These are phyloP conservation scores for Suhomyces sp. DNA, from an alignment of 805 yeast species.

Conservation along the genomic window DNA sequence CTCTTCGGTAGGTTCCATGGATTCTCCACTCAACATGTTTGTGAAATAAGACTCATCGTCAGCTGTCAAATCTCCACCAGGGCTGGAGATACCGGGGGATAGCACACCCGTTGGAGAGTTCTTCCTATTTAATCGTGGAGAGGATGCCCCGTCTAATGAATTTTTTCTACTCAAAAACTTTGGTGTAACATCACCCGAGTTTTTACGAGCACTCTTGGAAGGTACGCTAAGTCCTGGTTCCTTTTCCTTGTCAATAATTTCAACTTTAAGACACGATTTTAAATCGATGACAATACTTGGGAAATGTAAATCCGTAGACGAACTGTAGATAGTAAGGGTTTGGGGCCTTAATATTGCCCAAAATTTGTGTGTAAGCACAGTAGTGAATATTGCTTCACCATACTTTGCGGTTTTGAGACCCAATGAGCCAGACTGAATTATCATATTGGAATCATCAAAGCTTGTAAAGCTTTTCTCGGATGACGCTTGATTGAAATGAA, in stretches of 20 bases:
- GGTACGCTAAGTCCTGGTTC: not conserved
- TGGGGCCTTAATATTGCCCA: conserved; percentile 81
- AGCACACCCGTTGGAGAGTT: conserved; percentile 2
- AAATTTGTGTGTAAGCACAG: conserved; percentile 48
- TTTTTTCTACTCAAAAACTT: not conserved
- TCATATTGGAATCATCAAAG: conserved; percentile 24
- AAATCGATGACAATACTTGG: conserved; percentile 77
- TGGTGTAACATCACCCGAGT: conserved; percentile 3
- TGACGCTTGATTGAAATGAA: conserved; percentile 1
- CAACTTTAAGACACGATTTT: conserved; percentile 60
- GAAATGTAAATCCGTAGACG: conserved; percentile 79
- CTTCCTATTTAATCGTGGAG: conserved; percentile 3
- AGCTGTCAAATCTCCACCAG: conserved; percentile 3
- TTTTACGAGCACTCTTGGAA: not conserved
- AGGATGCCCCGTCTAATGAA: conserved; percentile 1
- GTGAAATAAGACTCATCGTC: conserved; percentile 24
- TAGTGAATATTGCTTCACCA: conserved; percentile 36
- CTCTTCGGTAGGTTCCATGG: conserved; percentile 22
- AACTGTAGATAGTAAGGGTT: conserved; percentile 64
- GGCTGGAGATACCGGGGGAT: conserved; percentile 8
- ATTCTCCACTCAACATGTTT: conserved; percentile 17
- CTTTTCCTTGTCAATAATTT: conserved; percentile 36
- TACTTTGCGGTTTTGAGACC: conserved; percentile 39
- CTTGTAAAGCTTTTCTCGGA: conserved; percentile 5
- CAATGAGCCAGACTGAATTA: conserved; percentile 37